Percentiles rank a stretch among this genome's conserved stretches.
These are phyloP conservation scores for Kalanchoe fedtschenkoi DNA, from an alignment of 164 flowering plant genomes.

Conservation along the genomic window DNA sequence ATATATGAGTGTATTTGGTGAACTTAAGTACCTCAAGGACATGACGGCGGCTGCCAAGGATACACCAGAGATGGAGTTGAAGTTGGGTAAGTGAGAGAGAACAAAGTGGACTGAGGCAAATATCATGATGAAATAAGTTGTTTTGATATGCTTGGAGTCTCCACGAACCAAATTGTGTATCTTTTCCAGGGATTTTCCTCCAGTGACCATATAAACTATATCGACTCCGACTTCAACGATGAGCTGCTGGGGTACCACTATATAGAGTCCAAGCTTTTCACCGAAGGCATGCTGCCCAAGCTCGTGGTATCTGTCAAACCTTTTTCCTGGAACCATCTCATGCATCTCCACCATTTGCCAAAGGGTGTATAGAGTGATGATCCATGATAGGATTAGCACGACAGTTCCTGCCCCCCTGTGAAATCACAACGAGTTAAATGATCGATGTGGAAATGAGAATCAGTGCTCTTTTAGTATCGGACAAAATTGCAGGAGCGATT, in stretches of 20 bases:
- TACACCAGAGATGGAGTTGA: constrained; percentile 46
- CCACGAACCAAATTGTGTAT: constrained; percentile 31
- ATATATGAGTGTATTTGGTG: constrained; percentile 35
- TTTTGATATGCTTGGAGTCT: constrained; percentile 28
- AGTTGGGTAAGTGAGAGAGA: constrained; percentile 52
- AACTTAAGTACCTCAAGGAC: constrained; percentile 47
- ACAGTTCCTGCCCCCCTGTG: constrained; percentile 8
- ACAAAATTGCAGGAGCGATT: not conserved
- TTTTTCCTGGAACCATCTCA: constrained; percentile 50
- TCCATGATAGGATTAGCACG: constrained; percentile 6
- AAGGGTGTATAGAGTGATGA: constrained; percentile 5
- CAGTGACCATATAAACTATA: constrained; percentile 66
- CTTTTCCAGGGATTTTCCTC: constrained; percentile 51
- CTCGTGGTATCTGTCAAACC: constrained; percentile 32
- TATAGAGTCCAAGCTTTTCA: constrained; percentile 43
- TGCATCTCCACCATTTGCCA: constrained; percentile 23
- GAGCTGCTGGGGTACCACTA: constrained; percentile 12
- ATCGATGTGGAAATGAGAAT: not conserved
- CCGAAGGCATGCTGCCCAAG: constrained; percentile 41
- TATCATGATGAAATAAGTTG: constrained; percentile 54
- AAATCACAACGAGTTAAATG: not conserved
- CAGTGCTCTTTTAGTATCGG: not conserved
- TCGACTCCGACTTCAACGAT: constrained; percentile 42
- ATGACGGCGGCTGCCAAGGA: constrained; percentile 64
- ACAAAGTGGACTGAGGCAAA: constrained; percentile 44